Conservation (phyloP, 805 yeast species). For the Brettanomyces nanus region DNA sequence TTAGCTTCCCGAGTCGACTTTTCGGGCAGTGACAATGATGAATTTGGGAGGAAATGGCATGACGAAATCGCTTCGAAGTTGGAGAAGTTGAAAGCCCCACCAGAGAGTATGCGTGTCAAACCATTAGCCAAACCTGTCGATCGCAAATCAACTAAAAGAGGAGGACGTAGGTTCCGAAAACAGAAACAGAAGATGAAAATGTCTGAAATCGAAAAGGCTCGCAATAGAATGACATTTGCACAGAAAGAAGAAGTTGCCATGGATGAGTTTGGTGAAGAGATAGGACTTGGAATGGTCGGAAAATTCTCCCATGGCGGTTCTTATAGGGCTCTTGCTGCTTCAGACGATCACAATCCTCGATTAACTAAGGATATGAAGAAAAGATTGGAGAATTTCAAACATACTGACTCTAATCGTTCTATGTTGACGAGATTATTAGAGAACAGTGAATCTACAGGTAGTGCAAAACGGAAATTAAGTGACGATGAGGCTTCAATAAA, state of each 20-base stretch:
- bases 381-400: not conserved
- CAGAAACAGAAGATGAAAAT: constrained; percentile 72
- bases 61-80: constrained; percentile 55
- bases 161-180: constrained; percentile 75
- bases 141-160: constrained; percentile 70
- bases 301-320: constrained; percentile 10
- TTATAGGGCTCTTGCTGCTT: constrained; percentile 22
- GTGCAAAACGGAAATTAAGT: too few relatives aligned
- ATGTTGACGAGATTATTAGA: constrained; percentile 28
- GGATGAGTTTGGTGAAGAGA: constrained; percentile 70
- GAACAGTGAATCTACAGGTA: too few relatives aligned
- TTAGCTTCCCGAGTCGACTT: constrained; percentile 77
- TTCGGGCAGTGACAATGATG: constrained; percentile 18
- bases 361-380: constrained; percentile 52
- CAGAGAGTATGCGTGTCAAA: constrained; percentile 58
- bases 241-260: constrained; percentile 52
- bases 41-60: constrained; percentile 50
- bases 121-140: constrained; percentile 72
- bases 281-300: constrained; percentile 71
- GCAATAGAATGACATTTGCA: constrained; percentile 80
- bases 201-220: constrained; percentile 76
- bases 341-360: constrained; percentile 44
- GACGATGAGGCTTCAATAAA: too few relatives aligned
- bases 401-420: not conserved
- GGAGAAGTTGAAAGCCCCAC: constrained; percentile 70